Evolutionary conservation across 768 basidiomycete species (phyloP).

Genomic region (Coprinopsis marcescibilis): DNA sequence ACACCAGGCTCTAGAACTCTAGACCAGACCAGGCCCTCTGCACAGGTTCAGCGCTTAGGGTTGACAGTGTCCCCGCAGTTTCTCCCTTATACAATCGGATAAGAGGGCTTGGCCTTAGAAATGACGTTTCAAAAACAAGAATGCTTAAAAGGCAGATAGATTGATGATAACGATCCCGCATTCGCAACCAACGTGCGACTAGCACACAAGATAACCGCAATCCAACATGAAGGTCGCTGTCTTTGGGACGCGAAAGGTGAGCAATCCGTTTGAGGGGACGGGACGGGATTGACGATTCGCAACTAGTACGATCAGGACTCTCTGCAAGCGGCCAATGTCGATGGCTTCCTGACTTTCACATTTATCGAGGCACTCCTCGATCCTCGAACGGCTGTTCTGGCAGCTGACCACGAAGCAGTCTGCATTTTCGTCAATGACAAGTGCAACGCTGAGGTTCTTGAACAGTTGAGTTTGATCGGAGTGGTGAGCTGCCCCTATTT

Average conservation of each 20-base stretch:
- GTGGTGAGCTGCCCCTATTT: constrained; percentile 21
- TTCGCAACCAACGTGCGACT: too few species aligned
- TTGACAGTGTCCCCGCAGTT: too few species aligned
- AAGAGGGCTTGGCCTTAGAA: too few species aligned
- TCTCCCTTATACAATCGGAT: too few species aligned
- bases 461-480: constrained; percentile 26
- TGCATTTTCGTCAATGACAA: constrained; percentile 41
- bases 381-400: constrained; percentile 28
- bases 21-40: too few species aligned
- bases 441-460: constrained; percentile 29
- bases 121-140: too few species aligned
- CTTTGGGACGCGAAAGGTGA: constrained; percentile 33
- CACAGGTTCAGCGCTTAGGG: too few species aligned
- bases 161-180: too few species aligned
- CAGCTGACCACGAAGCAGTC: constrained; percentile 32
- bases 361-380: constrained; percentile 35
- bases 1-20: too few species aligned
- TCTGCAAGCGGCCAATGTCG: constrained; percentile 23
- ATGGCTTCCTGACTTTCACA: constrained; percentile 25
- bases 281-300: too few species aligned
- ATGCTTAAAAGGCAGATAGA: too few species aligned
- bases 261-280: too few species aligned
- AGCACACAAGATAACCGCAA: not conserved
- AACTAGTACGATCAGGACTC: constrained; percentile 33
- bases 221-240: constrained; percentile 35